These are phyloP conservation scores for Sporothrix schenckii DNA, from an alignment of 2,329 filamentous ascomycete species.

Conservation along the genomic window DNA sequence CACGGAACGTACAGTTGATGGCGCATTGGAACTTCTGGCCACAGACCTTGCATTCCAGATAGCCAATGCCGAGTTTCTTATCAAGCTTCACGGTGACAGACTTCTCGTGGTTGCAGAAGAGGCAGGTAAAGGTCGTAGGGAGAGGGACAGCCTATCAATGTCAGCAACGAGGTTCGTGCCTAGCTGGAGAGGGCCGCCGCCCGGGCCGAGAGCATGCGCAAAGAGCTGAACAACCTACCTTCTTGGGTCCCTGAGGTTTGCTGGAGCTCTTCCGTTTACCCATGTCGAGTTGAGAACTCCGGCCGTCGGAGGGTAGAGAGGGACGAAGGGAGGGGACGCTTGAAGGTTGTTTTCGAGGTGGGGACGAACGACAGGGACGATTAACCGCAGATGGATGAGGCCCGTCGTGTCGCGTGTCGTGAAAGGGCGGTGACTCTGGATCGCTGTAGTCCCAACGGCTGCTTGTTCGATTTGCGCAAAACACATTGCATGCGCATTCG, in stretches of 20 bases:
- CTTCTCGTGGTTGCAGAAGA: conserved; percentile 98
- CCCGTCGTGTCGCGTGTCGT: background rate
- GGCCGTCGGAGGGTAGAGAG: conserved; percentile 4
- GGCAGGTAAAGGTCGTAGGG: conserved; percentile 85
- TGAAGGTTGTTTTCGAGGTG: background rate
- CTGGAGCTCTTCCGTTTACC: conserved; percentile 91
- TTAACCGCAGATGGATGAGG: background rate
- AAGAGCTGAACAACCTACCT: conserved; percentile 55
- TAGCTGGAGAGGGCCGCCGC: background rate
- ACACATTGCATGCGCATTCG: background rate
- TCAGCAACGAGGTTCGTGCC: background rate
- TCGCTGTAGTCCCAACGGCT: background rate
- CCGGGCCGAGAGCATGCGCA: background rate
- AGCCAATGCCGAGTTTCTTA: conserved; percentile 85
- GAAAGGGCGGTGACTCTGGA: conserved; percentile 12
- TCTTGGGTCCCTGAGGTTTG: conserved; percentile 80
- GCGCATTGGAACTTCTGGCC: conserved; percentile 90
- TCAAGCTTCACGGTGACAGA: conserved; percentile 89
- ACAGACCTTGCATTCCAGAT: conserved; percentile 87
- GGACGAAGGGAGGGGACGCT: background rate
- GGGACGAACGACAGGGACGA: background rate
- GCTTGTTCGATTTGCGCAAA: conserved; percentile 22
- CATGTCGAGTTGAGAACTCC: conserved; percentile 50
- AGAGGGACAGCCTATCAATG: conserved; percentile 65
- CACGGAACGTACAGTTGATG: conserved; percentile 74